Conservation (phyloP, 306 rosid genomes). For the Trichosanthes truncata region DNA sequence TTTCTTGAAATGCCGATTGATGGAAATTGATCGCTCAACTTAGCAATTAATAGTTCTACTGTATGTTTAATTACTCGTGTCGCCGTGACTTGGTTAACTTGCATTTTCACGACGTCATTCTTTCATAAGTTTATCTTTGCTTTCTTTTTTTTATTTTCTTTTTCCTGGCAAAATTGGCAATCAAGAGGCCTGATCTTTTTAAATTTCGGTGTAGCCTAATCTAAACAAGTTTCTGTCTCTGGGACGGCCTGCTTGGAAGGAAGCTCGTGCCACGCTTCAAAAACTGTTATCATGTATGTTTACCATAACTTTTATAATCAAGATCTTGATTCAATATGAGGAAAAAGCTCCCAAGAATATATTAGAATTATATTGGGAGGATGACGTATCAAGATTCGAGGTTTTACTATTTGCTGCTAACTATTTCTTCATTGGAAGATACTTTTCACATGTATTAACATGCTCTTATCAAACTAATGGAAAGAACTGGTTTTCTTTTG, state of each 20-base stretch:
- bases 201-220: slow-evolving; percentile 42
- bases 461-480: not conserved
- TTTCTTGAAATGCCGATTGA: not conserved
- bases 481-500: slow-evolving; percentile 10
- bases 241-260: slow-evolving; percentile 95
- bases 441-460: not conserved
- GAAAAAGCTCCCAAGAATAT: not conserved
- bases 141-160: not conserved
- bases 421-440: not conserved
- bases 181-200: not conserved
- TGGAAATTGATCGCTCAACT: not conserved
- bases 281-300: slow-evolving; percentile 65
- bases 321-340: not conserved
- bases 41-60: not conserved
- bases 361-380: not conserved
- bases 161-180: not conserved
- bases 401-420: not conserved
- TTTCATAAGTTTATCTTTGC: not conserved
- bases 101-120: not conserved
- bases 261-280: slow-evolving; percentile 86
- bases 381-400: not conserved
- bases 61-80: not conserved
- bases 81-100: not conserved
- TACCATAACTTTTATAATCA: not conserved
- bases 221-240: slow-evolving; percentile 77